These are phyloP conservation scores for Alternaria solani DNA, from an alignment of 2,329 filamentous ascomycete genomes.

Conservation along the genomic window DNA sequence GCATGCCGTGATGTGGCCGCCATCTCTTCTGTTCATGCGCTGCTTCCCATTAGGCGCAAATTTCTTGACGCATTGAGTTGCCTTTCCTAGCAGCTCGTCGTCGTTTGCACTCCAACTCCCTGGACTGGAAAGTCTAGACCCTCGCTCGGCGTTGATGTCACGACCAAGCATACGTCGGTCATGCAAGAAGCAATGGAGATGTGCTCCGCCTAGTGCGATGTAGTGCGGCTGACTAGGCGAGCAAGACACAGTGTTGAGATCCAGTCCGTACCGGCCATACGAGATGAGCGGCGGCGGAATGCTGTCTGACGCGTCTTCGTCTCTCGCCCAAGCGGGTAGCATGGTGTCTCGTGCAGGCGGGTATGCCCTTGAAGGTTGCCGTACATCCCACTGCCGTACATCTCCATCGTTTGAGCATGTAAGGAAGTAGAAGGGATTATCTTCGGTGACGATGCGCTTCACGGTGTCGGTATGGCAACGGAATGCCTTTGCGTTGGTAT, in stretches of 20 bases:
- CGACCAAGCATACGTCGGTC: constrained; percentile 73
- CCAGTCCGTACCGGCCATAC: constrained; percentile 68
- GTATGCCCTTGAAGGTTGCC: constrained; percentile 71
- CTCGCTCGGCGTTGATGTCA: constrained; percentile 63
- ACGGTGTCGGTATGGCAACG: constrained; percentile 70
- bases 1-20: constrained; percentile 73
- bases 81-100: constrained; percentile 64
- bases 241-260: constrained; percentile 74
- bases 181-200: constrained; percentile 73
- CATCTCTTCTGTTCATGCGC: constrained; percentile 61
- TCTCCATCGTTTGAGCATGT: constrained; percentile 76
- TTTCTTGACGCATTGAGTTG: constrained; percentile 71
- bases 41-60: constrained; percentile 70
- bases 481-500: constrained; percentile 70
- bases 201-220: constrained; percentile 72
- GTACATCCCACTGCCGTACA: constrained; percentile 72
- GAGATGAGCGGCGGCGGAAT: constrained; percentile 71
- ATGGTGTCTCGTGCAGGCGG: constrained; percentile 53
- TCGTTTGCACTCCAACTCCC: constrained; percentile 55
- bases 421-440: constrained; percentile 71
- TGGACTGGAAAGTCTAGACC: constrained; percentile 55
- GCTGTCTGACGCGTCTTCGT: constrained; percentile 57
- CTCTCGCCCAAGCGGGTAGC: constrained; percentile 36
- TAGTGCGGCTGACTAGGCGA: constrained; percentile 73
- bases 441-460: constrained; percentile 74